Conservation (phyloP, 2,329 filamentous ascomycete species). For the Rasamsonia emersonii region DNA sequence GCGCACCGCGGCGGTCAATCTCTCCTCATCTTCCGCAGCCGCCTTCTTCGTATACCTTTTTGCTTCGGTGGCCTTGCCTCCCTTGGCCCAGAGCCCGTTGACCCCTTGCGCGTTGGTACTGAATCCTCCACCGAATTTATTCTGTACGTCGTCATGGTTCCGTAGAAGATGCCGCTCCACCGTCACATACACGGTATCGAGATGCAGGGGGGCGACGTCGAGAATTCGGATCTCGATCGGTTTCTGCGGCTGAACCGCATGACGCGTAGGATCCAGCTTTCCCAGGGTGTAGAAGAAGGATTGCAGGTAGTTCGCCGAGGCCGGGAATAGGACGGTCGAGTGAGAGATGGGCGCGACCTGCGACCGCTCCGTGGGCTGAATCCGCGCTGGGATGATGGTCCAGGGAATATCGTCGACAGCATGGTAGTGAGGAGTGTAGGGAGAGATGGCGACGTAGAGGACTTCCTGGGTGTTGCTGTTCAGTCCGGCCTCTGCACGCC, state of each 20-base stretch:
- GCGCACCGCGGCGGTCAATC: slow-evolving; percentile 59
- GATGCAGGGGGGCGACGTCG: slow-evolving; percentile 67
- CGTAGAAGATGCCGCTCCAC: slow-evolving; percentile 73
- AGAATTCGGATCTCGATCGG: slow-evolving; percentile 77
- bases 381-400: slow-evolving; percentile 72
- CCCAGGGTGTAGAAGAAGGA: slow-evolving; percentile 68
- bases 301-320: slow-evolving; percentile 67
- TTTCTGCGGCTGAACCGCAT: slow-evolving; percentile 61
- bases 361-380: slow-evolving; percentile 34
- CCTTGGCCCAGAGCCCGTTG: slow-evolving; percentile 32
- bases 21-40: slow-evolving; percentile 43
- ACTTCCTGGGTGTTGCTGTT: slow-evolving; percentile 21
- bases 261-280: slow-evolving; percentile 65
- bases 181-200: slow-evolving; percentile 81
- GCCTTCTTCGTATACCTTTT: slow-evolving; percentile 28
- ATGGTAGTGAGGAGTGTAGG: slow-evolving; percentile 32
- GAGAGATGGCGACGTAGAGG: slow-evolving; percentile 39
- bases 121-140: slow-evolving; percentile 65
- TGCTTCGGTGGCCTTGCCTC: slow-evolving; percentile 19
- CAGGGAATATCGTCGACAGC: slow-evolving; percentile 58
- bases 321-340: slow-evolving; percentile 67
- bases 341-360: slow-evolving; percentile 57
- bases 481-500: slow-evolving; percentile 8
- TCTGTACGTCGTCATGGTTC: slow-evolving; percentile 73
- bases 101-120: slow-evolving; percentile 23